Percentiles rank a stretch among this genome's conserved stretches.
Conservation (phyloP, 2,329 filamentous ascomycete genomes). For the Diplodia seriata region DNA sequence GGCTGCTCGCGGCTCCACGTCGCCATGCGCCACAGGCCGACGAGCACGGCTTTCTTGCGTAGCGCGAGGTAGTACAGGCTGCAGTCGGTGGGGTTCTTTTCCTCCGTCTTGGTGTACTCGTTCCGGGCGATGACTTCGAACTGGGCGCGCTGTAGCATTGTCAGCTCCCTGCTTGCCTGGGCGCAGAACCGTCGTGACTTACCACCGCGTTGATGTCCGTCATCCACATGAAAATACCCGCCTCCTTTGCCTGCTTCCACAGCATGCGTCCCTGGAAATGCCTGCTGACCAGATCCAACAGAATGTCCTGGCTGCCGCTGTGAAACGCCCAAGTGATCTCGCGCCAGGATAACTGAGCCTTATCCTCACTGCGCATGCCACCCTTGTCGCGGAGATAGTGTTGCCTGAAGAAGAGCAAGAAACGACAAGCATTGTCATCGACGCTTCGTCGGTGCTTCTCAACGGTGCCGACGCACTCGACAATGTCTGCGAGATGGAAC, state of each 20-base stretch:
- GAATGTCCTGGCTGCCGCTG: conserved; percentile 85
- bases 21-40: conserved; percentile 95
- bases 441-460: conserved; percentile 88
- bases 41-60: conserved; percentile 85
- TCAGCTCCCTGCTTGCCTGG: background rate
- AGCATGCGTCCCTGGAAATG: conserved; percentile 81
- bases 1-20: conserved; percentile 85
- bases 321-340: conserved; percentile 89
- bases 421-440: conserved; percentile 87
- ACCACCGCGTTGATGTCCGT: conserved; percentile 78
- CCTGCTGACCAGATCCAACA: conserved; percentile 79
- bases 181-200: conserved; percentile 46
- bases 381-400: conserved; percentile 67
- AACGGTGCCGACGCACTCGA: conserved; percentile 83
- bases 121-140: conserved; percentile 92
- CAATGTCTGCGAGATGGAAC: conserved; percentile 81
- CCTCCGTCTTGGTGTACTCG: conserved; percentile 86
- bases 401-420: conserved; percentile 86
- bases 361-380: conserved; percentile 49
- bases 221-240: conserved; percentile 95
- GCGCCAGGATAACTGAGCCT: conserved; percentile 70
- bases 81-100: conserved; percentile 90
- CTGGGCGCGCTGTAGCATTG: conserved; percentile 65
- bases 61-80: conserved; percentile 90
- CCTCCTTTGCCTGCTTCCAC: conserved; percentile 86